Percentiles rank a stretch among this genome's conserved stretches.
Conservation (phyloP, 495 filamentous ascomycete genomes). For the Daldinia childiae region DNA sequence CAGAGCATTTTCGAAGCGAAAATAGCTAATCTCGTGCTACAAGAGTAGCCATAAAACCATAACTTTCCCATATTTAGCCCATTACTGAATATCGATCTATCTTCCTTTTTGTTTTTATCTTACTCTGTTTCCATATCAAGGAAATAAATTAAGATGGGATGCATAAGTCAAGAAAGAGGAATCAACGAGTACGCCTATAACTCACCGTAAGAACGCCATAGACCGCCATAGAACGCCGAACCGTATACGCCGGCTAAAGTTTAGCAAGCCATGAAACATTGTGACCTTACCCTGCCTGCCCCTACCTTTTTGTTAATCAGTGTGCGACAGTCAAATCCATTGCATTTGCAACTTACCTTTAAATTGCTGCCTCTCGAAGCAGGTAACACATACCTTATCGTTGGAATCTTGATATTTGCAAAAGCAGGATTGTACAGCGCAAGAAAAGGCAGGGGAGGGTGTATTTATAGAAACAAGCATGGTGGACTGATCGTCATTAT, state of each 20-base stretch:
- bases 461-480: constrained; percentile 28
- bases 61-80: not conserved
- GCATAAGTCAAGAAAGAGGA: not conserved
- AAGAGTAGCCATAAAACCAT: not conserved
- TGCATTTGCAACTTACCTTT: constrained; percentile 16
- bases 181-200: not conserved
- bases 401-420: constrained; percentile 6
- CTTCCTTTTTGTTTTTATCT: not conserved
- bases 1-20: not conserved
- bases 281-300: not conserved
- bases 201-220: not conserved
- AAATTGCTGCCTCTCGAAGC: constrained; percentile 16
- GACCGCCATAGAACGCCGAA: not conserved
- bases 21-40: not conserved
- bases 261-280: not conserved
- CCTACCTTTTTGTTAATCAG: not conserved
- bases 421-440: constrained; percentile 32
- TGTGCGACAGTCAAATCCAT: constrained; percentile 19
- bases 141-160: not conserved
- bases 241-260: not conserved
- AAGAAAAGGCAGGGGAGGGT: constrained; percentile 23
- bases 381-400: constrained; percentile 23
- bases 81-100: not conserved
- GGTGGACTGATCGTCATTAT: not conserved
- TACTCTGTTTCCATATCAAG: not conserved